These are phyloP conservation scores for Mucor mucedo DNA, from an alignment of 371 early-diverging fungal species.

Conservation along the genomic window DNA sequence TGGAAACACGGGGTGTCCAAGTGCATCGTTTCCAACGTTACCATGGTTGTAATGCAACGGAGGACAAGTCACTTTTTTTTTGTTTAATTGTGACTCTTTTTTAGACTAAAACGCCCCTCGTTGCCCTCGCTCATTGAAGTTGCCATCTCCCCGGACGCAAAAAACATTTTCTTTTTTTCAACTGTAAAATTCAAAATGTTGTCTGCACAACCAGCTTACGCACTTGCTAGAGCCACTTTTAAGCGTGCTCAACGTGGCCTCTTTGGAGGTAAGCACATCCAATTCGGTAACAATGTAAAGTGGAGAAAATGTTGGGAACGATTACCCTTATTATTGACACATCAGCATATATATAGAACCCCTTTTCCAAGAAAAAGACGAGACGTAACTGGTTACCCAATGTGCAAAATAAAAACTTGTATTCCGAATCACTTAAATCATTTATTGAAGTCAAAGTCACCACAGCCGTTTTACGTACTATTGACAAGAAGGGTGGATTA, in stretches of 20 bases:
- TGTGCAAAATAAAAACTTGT: conserved; percentile 72
- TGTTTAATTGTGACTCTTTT: conserved; percentile 2
- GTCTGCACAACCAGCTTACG: conserved; percentile 50
- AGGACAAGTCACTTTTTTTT: no score
- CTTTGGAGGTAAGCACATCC: conserved; percentile 72
- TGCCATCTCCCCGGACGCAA: conserved; percentile 10
- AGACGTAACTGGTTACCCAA: conserved; percentile 86
- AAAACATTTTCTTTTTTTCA: conserved; percentile 14
- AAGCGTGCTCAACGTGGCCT: conserved; percentile 67
- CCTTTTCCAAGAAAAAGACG: conserved; percentile 80
- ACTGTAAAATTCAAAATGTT: conserved; percentile 30
- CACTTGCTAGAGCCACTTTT: conserved; percentile 65
- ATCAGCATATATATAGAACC: conserved; percentile 33
- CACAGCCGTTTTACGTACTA: conserved; percentile 75
- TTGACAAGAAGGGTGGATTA: conserved; percentile 88
- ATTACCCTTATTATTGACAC: background rate
- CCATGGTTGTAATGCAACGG: no score
- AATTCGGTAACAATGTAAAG: conserved; percentile 80
- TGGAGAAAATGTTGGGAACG: background rate
- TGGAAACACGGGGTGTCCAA: no score
- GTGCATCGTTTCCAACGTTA: no score
- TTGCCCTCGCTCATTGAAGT: no score
- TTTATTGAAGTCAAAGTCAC: conserved; percentile 71
- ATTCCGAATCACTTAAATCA: conserved; percentile 68
- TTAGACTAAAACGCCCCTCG: background rate